Conservation (phyloP, 345 rosid genomes). For the Salix koriyanagi region DNA sequence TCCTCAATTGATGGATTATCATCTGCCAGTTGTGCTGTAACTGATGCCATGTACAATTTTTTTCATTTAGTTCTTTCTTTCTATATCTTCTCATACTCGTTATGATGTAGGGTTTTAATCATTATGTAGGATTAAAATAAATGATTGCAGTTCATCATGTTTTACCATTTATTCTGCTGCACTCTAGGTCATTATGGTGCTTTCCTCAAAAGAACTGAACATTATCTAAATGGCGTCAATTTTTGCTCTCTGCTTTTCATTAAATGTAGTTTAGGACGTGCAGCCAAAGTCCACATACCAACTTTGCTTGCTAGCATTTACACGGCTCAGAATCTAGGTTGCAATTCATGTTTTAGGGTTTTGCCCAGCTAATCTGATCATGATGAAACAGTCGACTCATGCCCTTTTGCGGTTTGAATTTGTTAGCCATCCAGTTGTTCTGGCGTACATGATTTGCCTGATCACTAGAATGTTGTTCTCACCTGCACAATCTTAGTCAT, state of each 20-base stretch:
- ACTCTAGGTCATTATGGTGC: not conserved
- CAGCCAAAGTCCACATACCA: not conserved
- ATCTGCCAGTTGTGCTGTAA: not conserved
- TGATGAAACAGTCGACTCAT: not conserved
- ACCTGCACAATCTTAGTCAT: not conserved
- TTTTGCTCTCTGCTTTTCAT: not conserved
- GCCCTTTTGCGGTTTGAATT: not conserved
- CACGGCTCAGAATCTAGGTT: not conserved
- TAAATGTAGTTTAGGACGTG: not conserved
- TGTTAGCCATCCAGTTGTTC: not conserved
- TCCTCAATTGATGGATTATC: not conserved
- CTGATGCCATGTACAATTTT: not conserved
- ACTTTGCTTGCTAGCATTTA: not conserved
- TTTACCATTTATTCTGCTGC: not conserved
- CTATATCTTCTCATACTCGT: not conserved
- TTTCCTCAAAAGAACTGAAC: not conserved
- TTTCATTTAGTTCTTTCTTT: not conserved
- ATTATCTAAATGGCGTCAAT: not conserved
- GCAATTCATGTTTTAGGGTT: not conserved
- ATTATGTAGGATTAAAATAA: not conserved
- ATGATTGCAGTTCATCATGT: not conserved
- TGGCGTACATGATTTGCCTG: not conserved
- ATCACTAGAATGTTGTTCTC: not conserved
- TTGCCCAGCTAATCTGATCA: not conserved
- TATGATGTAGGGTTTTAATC: not conserved